These are phyloP conservation scores for Lunasporangiospora selenospora DNA, from an alignment of 192 early-diverging fungal species.

Conservation along the genomic window DNA sequence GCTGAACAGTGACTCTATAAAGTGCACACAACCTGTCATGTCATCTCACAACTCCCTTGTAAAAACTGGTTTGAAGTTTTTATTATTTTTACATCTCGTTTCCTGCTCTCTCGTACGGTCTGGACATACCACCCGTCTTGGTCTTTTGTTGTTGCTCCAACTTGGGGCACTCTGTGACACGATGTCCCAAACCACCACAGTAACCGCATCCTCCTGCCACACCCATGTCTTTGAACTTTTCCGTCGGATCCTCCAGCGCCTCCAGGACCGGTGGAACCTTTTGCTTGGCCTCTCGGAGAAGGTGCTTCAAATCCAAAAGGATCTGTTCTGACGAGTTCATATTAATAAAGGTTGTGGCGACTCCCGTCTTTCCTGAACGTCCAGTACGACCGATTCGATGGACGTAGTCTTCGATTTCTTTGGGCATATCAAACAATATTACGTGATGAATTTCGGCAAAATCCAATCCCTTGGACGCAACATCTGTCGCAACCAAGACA, in stretches of 20 bases:
- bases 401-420: slow-evolving; percentile 99
- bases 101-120: slow-evolving; percentile 41
- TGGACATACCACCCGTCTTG: slow-evolving; percentile 43
- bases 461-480: slow-evolving; percentile 96
- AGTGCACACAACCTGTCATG: no score
- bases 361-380: slow-evolving; percentile 94
- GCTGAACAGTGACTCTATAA: no score
- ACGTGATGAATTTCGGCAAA: slow-evolving; percentile 97
- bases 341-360: slow-evolving; percentile 98
- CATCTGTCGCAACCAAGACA: slow-evolving; percentile 96
- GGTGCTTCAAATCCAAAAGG: slow-evolving; percentile 92
- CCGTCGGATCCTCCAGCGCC: slow-evolving; percentile 87
- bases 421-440: slow-evolving; percentile 99
- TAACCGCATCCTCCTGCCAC: slow-evolving; percentile 83
- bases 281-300: slow-evolving; percentile 92
- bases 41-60: no score
- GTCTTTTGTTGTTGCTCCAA: slow-evolving; percentile 72
- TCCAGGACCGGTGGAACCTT: slow-evolving; percentile 87
- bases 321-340: slow-evolving; percentile 92
- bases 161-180: slow-evolving; percentile 88
- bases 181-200: slow-evolving; percentile 96
- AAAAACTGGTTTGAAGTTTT: no score
- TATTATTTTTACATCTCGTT: slow-evolving; percentile 51
- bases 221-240: slow-evolving; percentile 80
- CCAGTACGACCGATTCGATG: slow-evolving; percentile 98